phyloP scores from a whole-genome alignment of 1,284 basidiomycete genomes.

The Leccinum fuscescens region DNA sequence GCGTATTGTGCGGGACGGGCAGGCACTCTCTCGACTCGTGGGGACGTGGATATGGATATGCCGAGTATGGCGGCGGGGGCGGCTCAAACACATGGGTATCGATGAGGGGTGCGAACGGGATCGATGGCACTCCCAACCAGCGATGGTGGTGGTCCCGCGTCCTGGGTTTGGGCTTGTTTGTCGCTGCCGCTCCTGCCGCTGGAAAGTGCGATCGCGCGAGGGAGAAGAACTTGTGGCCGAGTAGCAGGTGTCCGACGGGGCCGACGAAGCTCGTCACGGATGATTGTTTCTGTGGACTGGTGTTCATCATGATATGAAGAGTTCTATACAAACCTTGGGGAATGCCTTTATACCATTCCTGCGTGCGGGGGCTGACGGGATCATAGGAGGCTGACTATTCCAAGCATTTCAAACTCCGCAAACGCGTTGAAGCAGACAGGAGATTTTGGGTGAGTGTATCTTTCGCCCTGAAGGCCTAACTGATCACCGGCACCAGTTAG shows the following conservation, averaged over 20 bases:
- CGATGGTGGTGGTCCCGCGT: background rate
- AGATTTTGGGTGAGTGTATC: too few species aligned
- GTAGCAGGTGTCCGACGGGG: conserved; percentile 11
- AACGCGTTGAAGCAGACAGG: too few species aligned
- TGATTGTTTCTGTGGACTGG: conserved; percentile 14
- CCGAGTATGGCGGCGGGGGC: conserved; percentile 25
- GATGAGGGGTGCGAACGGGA: conserved; percentile 30
- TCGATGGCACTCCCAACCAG: conserved; percentile 11
- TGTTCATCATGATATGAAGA: background rate
- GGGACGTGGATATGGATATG: background rate
- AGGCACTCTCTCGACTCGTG: conserved; percentile 11
- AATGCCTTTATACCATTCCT: conserved; percentile 9
- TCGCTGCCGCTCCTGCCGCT: conserved; percentile 16
- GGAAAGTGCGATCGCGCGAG: conserved; percentile 24
- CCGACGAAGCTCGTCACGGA: conserved; percentile 10
- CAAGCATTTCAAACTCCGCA: too few species aligned
- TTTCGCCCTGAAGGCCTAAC: too few species aligned
- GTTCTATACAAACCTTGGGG: too few species aligned
- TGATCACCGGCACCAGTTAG: too few species aligned
- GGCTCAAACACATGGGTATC: conserved; percentile 27
- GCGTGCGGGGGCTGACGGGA: conserved; percentile 16
- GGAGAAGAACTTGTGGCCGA: conserved; percentile 19
- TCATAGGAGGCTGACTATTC: conserved; percentile 15
- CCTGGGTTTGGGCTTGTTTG: conserved; percentile 18
- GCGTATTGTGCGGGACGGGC: conserved; percentile 30